Evolutionary conservation across 2,329 filamentous ascomycete species (phyloP).

Genomic region (Arthrocladium fulminans): DNA sequence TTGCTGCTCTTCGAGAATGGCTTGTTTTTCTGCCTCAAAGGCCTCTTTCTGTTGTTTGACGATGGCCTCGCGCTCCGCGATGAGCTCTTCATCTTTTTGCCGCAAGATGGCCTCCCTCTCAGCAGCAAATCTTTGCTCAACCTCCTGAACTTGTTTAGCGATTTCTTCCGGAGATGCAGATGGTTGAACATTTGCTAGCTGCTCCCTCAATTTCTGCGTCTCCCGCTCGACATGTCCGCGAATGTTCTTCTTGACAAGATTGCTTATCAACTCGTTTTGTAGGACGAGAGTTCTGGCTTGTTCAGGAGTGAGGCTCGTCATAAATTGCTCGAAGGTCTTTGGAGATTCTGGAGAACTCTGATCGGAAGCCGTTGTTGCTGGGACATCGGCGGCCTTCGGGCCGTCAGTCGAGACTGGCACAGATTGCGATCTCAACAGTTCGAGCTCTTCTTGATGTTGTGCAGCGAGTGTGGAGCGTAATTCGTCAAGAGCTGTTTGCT

Average conservation of each 20-base stretch:
- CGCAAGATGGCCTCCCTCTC: conserved; percentile 24
- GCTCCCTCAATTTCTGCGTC: conserved; percentile 6
- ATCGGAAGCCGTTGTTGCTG: conserved; percentile 28
- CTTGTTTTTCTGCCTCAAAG: conserved; percentile 33
- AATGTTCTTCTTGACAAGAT: conserved; percentile 51
- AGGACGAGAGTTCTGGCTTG: conserved; percentile 44
- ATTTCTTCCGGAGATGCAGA: conserved; percentile 3
- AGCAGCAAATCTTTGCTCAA: conserved; percentile 15
- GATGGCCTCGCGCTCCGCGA: conserved; percentile 30
- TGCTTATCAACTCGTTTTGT: conserved; percentile 41
- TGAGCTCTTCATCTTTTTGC: conserved; percentile 35
- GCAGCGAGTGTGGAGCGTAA: conserved; percentile 15
- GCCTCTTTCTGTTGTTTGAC: conserved; percentile 31
- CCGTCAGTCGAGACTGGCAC: conserved; percentile 30
- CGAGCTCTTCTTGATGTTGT: conserved; percentile 37
- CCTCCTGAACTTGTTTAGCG: background rate
- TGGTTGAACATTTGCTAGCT: conserved; percentile 7
- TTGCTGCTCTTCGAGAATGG: conserved; percentile 41
- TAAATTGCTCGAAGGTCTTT: conserved; percentile 27
- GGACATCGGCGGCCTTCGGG: conserved; percentile 20
- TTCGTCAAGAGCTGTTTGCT: conserved; percentile 22
- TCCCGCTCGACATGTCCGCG: conserved; percentile 31
- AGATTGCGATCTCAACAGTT: conserved; percentile 29
- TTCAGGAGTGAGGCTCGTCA: conserved; percentile 38
- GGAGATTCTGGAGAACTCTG: conserved; percentile 27